Percentiles rank a stretch among this genome's conserved stretches.
Evolutionary conservation across 1,139 yeast genomes (phyloP).

Genomic region (Yamadazyma diddensiae): DNA sequence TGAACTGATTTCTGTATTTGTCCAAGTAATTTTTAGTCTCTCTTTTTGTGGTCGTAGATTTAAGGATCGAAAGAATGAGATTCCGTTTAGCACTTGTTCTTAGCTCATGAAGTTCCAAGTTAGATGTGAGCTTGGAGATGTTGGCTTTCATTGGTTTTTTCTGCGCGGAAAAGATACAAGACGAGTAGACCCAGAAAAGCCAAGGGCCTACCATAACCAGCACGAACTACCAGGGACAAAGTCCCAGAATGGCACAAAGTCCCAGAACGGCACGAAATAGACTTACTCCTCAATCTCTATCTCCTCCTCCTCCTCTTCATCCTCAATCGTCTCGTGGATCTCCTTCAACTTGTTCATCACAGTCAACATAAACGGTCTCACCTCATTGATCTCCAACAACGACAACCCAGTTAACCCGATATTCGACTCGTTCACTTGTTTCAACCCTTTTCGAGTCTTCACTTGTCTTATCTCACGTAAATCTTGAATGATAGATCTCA

Average conservation of each 20-base stretch:
- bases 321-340: conserved; percentile 41
- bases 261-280: too few relatives aligned
- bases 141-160: too few relatives aligned
- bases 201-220: too few relatives aligned
- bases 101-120: conserved; percentile 31
- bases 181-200: too few relatives aligned
- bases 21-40: conserved; percentile 66
- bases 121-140: conserved; percentile 43
- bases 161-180: too few relatives aligned
- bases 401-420: conserved; percentile 82
- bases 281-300: too few relatives aligned
- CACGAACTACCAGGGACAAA: too few relatives aligned
- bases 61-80: conserved; percentile 63
- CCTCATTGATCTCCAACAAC: conserved; percentile 79
- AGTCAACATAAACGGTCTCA: conserved; percentile 73
- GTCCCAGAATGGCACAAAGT: too few relatives aligned
- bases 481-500: conserved; percentile 75
- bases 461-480: conserved; percentile 78
- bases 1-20: conserved; percentile 52
- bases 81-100: conserved; percentile 44
- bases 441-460: conserved; percentile 77
- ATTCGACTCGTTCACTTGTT: conserved; percentile 77
- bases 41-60: conserved; percentile 73
- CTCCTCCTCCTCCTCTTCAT: conserved; percentile 18
- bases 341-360: conserved; percentile 76